These are phyloP conservation scores for Solanum gandarillasii DNA, from an alignment of 257 asterid species.

Conservation along the genomic window DNA sequence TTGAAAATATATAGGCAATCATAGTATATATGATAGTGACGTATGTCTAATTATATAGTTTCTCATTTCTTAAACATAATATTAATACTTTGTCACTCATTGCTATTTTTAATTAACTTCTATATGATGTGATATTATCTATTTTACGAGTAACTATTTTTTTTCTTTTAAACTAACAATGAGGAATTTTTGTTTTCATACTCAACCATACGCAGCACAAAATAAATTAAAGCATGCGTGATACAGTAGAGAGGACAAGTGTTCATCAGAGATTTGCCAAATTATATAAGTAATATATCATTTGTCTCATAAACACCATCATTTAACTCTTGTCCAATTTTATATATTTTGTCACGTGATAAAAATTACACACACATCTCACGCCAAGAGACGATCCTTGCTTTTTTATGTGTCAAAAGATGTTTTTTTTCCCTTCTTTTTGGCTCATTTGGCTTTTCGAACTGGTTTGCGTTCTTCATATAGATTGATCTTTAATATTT, in stretches of 20 bases:
- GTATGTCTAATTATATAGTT: not conserved
- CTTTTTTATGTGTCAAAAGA: not conserved
- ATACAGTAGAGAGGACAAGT: not conserved
- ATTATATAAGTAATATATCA: not conserved
- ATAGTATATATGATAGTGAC: not conserved
- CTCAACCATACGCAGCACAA: not conserved
- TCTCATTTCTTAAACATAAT: not conserved
- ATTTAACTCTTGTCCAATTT: not conserved
- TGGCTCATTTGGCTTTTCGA: not conserved
- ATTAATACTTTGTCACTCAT: not conserved
- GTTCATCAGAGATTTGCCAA: not conserved
- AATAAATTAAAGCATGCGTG: not conserved
- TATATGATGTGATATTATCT: not conserved
- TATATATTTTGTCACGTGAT: not conserved
- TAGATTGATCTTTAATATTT: not conserved
- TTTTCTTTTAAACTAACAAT: not conserved
- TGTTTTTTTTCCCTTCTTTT: not conserved
- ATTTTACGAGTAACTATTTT: not conserved
- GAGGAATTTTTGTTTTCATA: not conserved
- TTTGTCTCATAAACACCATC: not conserved
- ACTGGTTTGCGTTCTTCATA: not conserved
- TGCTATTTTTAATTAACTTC: not conserved
- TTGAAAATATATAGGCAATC: too few relatives aligned
- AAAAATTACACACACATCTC: not conserved
- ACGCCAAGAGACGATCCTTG: not conserved